A percentile compares a stretch with the other conserved stretches of the same genome.
Conservation (phyloP, 2,329 filamentous ascomycete species). For the Colletotrichum sp. region DNA sequence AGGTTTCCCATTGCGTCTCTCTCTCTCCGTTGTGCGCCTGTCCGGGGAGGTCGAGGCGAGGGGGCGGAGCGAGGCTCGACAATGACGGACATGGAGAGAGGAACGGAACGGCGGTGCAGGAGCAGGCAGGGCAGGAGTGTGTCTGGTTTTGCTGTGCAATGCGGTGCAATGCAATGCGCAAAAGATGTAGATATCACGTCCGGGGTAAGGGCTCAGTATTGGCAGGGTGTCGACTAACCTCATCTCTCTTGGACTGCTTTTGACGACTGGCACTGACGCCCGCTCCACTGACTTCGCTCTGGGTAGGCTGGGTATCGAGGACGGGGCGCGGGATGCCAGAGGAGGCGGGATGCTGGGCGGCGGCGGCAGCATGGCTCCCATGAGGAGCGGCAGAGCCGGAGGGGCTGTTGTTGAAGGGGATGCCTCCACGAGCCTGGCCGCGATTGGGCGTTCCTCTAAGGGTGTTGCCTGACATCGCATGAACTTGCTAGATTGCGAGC, state of each 20-base stretch:
- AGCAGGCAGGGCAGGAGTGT: neutral
- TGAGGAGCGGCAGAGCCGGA: neutral
- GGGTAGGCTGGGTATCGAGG: constrained; percentile 60
- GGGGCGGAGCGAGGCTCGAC: neutral
- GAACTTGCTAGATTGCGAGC: constrained; percentile 46
- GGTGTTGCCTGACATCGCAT: constrained; percentile 64
- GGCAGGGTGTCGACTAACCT: constrained; percentile 67
- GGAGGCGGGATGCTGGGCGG: constrained; percentile 22
- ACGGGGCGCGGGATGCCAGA: constrained; percentile 78
- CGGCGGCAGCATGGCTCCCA: neutral
- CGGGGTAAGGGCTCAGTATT: neutral
- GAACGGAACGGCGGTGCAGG: neutral
- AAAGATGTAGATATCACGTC: neutral
- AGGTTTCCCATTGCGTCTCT: constrained; percentile 14
- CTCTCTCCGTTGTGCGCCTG: neutral
- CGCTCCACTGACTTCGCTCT: constrained; percentile 66
- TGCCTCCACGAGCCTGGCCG: constrained; percentile 60
- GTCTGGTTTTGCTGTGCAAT: neutral
- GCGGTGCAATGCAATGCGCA: neutral
- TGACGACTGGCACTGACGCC: constrained; percentile 91
- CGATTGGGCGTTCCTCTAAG: constrained; percentile 74
- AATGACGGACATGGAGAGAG: neutral
- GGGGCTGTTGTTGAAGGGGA: constrained; percentile 68
- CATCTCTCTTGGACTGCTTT: constrained; percentile 97
- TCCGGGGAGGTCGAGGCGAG: neutral